These are phyloP conservation scores for Colletotrichum australisinense DNA, from an alignment of 2,329 filamentous ascomycete genomes.

Conservation along the genomic window DNA sequence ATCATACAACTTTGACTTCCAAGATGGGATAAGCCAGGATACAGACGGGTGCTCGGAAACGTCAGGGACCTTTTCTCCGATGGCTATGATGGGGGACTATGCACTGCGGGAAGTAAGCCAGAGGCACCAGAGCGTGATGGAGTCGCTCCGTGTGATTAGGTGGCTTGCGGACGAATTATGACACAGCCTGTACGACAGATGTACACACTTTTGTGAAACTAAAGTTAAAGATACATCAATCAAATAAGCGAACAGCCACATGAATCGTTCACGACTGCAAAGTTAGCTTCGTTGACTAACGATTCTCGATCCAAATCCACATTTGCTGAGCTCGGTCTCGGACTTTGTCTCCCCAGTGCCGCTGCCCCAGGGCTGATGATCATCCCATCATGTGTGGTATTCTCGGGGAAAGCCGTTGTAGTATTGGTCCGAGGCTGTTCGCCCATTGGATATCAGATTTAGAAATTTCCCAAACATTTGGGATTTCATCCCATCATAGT, in stretches of 20 bases:
- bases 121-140: conserved; percentile 24
- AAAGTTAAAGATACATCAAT: not conserved
- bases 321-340: not conserved
- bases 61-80: conserved; percentile 5
- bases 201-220: not conserved
- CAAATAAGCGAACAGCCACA: not conserved
- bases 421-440: not conserved
- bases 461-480: not conserved
- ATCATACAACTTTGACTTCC: conserved; percentile 15
- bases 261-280: not conserved
- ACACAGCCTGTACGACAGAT: not conserved
- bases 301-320: not conserved
- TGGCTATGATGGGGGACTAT: conserved; percentile 17
- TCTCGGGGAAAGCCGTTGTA: no score
- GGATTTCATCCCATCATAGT: not conserved
- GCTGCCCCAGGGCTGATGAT: not conserved
- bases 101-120: conserved; percentile 20
- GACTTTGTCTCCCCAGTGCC: not conserved
- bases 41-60: conserved; percentile 11
- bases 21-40: conserved; percentile 23
- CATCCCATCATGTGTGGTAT: not conserved
- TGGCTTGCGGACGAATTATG: conserved; percentile 33
- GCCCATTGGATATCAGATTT: not conserved
- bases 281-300: not conserved
- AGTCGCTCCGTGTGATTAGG: conserved; percentile 30